phyloP scores from a whole-genome alignment of 192 early-diverging fungal species.

The Coemansia sp. region DNA sequence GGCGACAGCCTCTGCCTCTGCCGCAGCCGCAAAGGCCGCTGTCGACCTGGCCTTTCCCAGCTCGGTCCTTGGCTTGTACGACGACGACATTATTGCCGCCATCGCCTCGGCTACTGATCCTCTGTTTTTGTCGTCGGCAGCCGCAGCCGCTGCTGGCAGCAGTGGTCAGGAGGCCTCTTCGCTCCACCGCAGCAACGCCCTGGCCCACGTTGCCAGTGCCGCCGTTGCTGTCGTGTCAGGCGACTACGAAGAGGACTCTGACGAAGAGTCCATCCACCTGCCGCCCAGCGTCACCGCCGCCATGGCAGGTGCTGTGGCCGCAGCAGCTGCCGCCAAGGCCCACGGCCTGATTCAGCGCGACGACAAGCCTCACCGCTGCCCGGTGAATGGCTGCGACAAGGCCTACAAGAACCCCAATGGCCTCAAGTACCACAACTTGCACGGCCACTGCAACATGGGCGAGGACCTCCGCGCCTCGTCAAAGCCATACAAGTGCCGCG shows the following conservation, averaged over 20 bases:
- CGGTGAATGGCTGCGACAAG: constrained; percentile 83
- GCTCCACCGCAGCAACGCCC: constrained; percentile 1
- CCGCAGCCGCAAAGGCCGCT: constrained; percentile 9
- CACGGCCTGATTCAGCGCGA: constrained; percentile 50
- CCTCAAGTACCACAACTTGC: constrained; percentile 95
- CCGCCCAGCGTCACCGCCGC: constrained; percentile 54
- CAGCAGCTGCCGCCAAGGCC: constrained; percentile 44
- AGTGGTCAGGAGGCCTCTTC: neutral
- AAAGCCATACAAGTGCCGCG: constrained; percentile 76
- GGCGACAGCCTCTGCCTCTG: constrained; percentile 15
- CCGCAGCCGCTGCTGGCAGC: constrained; percentile 18
- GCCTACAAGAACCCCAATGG: constrained; percentile 99
- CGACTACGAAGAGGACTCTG: constrained; percentile 27
- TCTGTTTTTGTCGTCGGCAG: constrained; percentile 44
- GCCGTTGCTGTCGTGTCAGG: constrained; percentile 1
- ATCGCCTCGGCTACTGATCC: constrained; percentile 52
- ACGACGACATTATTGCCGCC: constrained; percentile 55
- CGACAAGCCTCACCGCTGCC: constrained; percentile 89
- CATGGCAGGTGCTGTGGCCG: constrained; percentile 51
- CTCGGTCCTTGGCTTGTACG: constrained; percentile 46
- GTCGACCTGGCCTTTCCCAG: constrained; percentile 27
- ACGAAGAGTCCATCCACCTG: constrained; percentile 45
- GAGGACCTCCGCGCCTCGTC: constrained; percentile 59
- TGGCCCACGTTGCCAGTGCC: constrained; percentile 3
- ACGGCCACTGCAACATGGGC: constrained; percentile 77